Evolutionary conservation across 371 early-diverging fungal species (phyloP).

Genomic region (Apophysomyces ossiformis): DNA sequence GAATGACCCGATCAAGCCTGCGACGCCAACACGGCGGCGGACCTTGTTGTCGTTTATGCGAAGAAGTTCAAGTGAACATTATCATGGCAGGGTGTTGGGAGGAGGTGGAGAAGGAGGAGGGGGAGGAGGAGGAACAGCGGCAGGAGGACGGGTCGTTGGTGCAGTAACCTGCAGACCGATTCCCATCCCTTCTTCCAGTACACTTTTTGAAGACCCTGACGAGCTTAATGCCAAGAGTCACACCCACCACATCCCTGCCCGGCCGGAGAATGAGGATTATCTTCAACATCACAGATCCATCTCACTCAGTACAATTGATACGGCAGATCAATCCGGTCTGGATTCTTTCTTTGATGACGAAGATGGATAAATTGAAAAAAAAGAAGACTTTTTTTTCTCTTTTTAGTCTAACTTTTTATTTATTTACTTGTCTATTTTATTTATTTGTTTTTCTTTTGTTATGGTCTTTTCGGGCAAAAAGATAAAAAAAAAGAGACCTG

Average conservation of each 20-base stretch:
- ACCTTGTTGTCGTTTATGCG: constrained; percentile 40
- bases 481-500: too few species aligned
- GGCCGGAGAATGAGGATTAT: constrained; percentile 8
- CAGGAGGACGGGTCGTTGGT: background rate
- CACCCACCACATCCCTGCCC: background rate
- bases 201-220: constrained; percentile 50
- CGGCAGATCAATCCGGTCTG: constrained; percentile 32
- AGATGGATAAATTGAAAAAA: constrained; percentile 19
- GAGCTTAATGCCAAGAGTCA: constrained; percentile 16
- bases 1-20: constrained; percentile 3
- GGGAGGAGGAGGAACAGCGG: too few species aligned
- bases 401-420: background rate
- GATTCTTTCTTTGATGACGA: constrained; percentile 51
- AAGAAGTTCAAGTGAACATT: constrained; percentile 13
- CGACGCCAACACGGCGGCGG: constrained; percentile 23
- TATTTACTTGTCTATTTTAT: background rate
- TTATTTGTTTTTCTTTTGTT: background rate
- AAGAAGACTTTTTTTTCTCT: background rate
- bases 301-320: constrained; percentile 5
- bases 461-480: background rate
- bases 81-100: background rate
- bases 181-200: constrained; percentile 37
- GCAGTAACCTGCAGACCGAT: constrained; percentile 20
- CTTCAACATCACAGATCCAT: constrained; percentile 5
- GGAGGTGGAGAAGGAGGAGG: too few species aligned